Conservation (phyloP, 148 eudicot species). For the Rhododendron molle region DNA sequence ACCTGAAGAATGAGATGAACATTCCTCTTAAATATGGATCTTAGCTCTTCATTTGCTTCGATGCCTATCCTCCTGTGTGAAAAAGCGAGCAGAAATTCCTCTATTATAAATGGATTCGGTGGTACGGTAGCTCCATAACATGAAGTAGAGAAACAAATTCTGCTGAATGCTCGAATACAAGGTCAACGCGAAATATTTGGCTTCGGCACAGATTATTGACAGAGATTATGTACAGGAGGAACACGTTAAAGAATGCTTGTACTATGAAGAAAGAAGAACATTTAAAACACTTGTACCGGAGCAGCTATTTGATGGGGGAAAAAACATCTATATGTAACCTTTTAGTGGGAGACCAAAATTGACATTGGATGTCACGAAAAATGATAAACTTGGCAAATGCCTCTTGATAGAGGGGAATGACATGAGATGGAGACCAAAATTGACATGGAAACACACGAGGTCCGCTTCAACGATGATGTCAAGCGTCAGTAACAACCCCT, state of each 20-base stretch:
- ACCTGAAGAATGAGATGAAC: constrained; percentile 87
- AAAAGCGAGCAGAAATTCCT: neutral
- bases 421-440: too few relatives aligned
- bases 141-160: neutral
- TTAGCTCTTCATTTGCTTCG: constrained; percentile 84
- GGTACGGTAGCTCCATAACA: too few relatives aligned
- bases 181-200: neutral
- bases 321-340: neutral
- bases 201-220: neutral
- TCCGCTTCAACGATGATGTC: neutral
- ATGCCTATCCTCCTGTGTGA: constrained; percentile 61
- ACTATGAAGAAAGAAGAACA: neutral
- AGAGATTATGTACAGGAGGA: neutral
- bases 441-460: too few relatives aligned
- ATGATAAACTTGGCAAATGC: too few relatives aligned
- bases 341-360: too few relatives aligned
- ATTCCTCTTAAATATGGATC: constrained; percentile 69
- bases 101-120: neutral
- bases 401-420: too few relatives aligned
- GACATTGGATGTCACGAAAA: too few relatives aligned
- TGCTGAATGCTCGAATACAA: too few relatives aligned
- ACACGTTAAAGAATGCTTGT: neutral
- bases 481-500: neutral
- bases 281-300: neutral
- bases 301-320: neutral